Percentiles rank a stretch among this genome's conserved stretches.
Evolutionary conservation across 805 yeast genomes (phyloP).

Genomic region (Candida golubevii): DNA sequence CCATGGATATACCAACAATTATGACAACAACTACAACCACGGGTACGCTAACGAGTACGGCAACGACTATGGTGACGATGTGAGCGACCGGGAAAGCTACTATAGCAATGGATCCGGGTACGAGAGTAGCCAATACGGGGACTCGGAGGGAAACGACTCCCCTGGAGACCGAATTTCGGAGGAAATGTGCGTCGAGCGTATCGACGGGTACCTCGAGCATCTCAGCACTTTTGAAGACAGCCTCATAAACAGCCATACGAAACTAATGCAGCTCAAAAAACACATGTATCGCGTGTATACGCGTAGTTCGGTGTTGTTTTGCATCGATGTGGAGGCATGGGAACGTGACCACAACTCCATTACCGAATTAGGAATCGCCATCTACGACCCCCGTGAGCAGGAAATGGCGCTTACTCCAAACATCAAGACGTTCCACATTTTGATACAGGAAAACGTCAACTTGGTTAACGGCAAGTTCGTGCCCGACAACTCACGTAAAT

Average conservation of each 20-base stretch:
- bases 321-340: conserved; percentile 26
- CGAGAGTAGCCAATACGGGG: neutral
- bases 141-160: neutral
- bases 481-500: conserved; percentile 19
- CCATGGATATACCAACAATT: neutral
- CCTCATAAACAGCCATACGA: too few species aligned
- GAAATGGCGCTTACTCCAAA: conserved; percentile 15
- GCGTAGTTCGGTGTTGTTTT: conserved; percentile 17
- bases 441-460: conserved; percentile 15
- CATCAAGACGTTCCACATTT: conserved; percentile 17
- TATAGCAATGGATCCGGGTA: neutral
- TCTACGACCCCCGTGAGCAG: conserved; percentile 22
- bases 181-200: neutral
- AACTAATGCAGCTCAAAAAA: neutral
- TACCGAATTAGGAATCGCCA: conserved; percentile 24
- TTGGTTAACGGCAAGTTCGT: conserved; percentile 19
- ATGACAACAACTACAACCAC: neutral
- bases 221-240: neutral
- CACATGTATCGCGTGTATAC: conserved; percentile 18
- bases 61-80: neutral
- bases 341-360: conserved; percentile 15
- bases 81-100: too few species aligned
- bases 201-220: neutral
- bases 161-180: neutral
- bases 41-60: neutral